These are phyloP conservation scores for Escovopsis sp. DNA, from an alignment of 2,329 filamentous ascomycete genomes.

Conservation along the genomic window DNA sequence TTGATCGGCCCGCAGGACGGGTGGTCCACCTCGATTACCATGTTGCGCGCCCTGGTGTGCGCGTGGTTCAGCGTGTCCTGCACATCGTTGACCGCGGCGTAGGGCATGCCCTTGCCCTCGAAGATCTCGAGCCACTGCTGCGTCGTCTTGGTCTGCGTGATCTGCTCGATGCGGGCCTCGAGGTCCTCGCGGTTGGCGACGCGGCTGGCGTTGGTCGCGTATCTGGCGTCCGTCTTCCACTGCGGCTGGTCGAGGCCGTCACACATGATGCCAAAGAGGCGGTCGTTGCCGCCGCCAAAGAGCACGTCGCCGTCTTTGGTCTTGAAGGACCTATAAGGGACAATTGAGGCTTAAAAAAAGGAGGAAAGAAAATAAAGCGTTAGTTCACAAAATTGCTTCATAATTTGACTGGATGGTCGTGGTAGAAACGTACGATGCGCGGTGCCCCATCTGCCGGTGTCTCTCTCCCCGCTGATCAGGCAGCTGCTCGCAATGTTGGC, in stretches of 20 bases:
- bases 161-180: slow-evolving; percentile 62
- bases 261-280: slow-evolving; percentile 51
- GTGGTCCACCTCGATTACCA: slow-evolving; percentile 84
- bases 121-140: slow-evolving; percentile 75
- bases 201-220: slow-evolving; percentile 44
- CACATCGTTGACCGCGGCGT: slow-evolving; percentile 84
- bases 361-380: neutral
- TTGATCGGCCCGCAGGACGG: slow-evolving; percentile 70
- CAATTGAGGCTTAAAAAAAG: slow-evolving; percentile 58
- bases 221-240: slow-evolving; percentile 50
- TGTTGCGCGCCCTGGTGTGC: slow-evolving; percentile 71
- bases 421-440: slow-evolving; percentile 58
- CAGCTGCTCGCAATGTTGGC: slow-evolving; percentile 93
- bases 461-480: slow-evolving; percentile 73
- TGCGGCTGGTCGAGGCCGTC: slow-evolving; percentile 41
- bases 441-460: slow-evolving; percentile 87
- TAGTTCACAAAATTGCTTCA: too few relatives aligned
- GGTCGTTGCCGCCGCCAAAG: slow-evolving; percentile 58
- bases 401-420: neutral
- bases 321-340: slow-evolving; percentile 79
- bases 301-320: slow-evolving; percentile 58
- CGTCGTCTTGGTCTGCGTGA: slow-evolving; percentile 66
- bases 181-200: slow-evolving; percentile 61
- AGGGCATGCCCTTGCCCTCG: slow-evolving; percentile 87
- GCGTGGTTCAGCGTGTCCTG: slow-evolving; percentile 69